Base-by-base conservation (phyloP, 345 rosid genomes). In the Reutealis trisperma region DNA sequence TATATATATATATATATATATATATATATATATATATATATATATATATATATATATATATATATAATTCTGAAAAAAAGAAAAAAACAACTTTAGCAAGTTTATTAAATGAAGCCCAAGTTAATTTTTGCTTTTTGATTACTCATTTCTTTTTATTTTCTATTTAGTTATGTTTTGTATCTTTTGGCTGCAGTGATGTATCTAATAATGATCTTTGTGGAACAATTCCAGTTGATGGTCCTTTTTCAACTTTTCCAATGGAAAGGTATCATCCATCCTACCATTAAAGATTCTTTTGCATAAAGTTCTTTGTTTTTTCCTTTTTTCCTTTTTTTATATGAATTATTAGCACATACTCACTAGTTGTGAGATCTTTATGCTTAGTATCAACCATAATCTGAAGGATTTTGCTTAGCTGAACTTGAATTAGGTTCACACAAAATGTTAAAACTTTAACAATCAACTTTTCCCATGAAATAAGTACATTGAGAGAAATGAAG, bases 151-250 rank as follows among this genome's bases (percentile, higher is more conserved):
- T 15, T 21, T 18, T 34, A n/a, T 41, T 63, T 30, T 30, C 47
- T 62, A n/a, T 37, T 32, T 72, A 30, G 8, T 70, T 67, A 27
- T 63, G 18, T 45, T 72, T 68, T 73, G 51, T 58, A 19, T 54
- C n/a, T 58, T 57, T 32, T 24, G 24, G 13, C 70, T 79, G 84
- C 90, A 91, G 94, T 51, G 94, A 91, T 65, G 90, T 89, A 55
- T 91, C 89, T n/a, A 84, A 85, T 76, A 91, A 91, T 66, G 84
- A 84, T 79, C 88, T 91, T 8, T 91, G 93, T 37, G 94, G 93
- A 78, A 91, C 94, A 41, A 85, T 89, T 74, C 94, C 94, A 1
- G 91, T 88, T 13, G 92, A 89, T 78, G 94, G 94, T 37, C 93
- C 94, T 42, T 91, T 91, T 27, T 12, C 75, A 27, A 89, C 78